Base-by-base conservation (phyloP, 768 basidiomycete genomes). In the Mycena polygramma region DNA sequence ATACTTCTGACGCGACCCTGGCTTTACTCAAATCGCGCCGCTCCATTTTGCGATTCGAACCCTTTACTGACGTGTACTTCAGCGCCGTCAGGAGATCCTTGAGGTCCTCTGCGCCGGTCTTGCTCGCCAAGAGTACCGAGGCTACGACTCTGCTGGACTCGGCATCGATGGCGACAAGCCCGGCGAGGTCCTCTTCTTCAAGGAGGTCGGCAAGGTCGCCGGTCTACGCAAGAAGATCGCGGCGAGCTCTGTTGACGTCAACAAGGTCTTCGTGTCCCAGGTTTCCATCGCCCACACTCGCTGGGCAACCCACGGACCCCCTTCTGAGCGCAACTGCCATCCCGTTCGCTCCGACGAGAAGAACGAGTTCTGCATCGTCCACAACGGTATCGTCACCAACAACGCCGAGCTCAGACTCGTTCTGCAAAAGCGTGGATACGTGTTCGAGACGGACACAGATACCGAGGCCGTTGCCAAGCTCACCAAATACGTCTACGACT, bases 301-400 rank as follows among this genome's bases (percentile, higher is more conserved):
- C 74, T 99, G 98, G 98, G 98, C 98, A 2, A 99, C 98, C 22
- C 98, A 99, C 79, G 98, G 98, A 45, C 89, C 91, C 22, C 97
- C 96, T 24, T 93, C 92, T 5, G 87, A 90, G 62, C 81, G 87
- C 76, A 99, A 99, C 83, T 99, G 97, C 83, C 98, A 99, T 81
- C 98, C 98, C 63, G 90, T 98, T 76, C 91, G 91, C 76, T 94
- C 93, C 19, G 96, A 97, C 76, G 83, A 88, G 30, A 85, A 81
- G 63, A 85, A 88, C 69, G 96, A 98, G 77, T 99, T 99, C 84
- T 90, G 91, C 68, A 83, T 99, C 75, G 97, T 99, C 35, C 98
- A 99, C 88, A 99, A 99, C 76, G 98, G 98, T 78, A 99, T 99
- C 79, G 97, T 99, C 78, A 99, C 97, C 81, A 98, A 98, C 86